phyloP scores from a whole-genome alignment of 2,329 filamentous ascomycete genomes.

The Colletotrichum graminicola region DNA sequence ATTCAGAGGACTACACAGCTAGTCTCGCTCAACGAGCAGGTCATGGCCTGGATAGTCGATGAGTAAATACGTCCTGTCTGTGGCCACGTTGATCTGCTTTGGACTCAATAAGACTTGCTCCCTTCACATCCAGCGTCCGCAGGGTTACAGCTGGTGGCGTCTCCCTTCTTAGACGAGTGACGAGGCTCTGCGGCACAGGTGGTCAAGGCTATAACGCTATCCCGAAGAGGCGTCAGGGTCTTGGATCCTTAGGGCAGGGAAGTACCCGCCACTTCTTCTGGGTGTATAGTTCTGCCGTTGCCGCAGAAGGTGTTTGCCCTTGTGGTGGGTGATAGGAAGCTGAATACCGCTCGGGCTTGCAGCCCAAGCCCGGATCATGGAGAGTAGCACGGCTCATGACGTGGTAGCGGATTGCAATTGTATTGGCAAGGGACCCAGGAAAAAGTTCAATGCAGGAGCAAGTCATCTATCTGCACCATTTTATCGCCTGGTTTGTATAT shows the following conservation, averaged over 20 bases:
- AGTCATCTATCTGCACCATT: no score
- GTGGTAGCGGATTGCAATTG: neutral
- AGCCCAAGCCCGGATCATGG: no score
- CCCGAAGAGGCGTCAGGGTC: neutral
- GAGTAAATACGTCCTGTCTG: neutral
- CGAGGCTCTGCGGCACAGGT: neutral
- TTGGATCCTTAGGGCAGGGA: neutral
- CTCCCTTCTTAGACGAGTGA: neutral
- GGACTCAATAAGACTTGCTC: no score
- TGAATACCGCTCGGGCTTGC: neutral
- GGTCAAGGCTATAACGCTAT: neutral
- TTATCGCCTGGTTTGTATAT: no score
- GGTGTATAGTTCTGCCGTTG: no score
- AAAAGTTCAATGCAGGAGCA: neutral
- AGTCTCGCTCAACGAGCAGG: neutral
- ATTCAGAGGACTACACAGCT: neutral
- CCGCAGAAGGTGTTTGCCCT: neutral
- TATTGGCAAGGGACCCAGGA: neutral
- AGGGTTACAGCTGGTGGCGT: neutral
- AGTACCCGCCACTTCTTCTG: neutral
- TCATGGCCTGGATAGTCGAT: neutral
- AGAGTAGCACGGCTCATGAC: no score
- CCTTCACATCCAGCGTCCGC: neutral
- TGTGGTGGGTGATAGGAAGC: neutral
- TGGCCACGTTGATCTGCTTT: no score